These are phyloP conservation scores for Eimeria falciformis DNA, from an alignment of 169 alveolate species.

Conservation along the genomic window DNA sequence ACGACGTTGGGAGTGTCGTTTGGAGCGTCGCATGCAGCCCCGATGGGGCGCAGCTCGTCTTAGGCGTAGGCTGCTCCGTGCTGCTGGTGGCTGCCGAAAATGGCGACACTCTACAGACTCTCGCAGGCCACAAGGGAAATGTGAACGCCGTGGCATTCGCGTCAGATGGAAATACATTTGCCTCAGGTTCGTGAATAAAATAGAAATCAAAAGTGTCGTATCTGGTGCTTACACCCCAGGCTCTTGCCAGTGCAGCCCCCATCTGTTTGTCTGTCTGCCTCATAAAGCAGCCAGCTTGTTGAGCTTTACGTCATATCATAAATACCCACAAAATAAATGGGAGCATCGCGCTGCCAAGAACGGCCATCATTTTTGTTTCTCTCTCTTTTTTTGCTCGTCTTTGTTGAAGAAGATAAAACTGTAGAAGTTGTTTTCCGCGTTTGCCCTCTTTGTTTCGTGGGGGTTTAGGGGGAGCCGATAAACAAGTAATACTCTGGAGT, in stretches of 20 bases:
- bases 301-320: neutral
- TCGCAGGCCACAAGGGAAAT: slow-evolving; percentile 84
- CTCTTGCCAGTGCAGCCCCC: too few relatives aligned
- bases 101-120: slow-evolving; percentile 80
- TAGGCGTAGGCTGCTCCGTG: slow-evolving; percentile 82
- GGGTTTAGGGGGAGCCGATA: slow-evolving; percentile 84
- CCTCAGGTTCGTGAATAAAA: slow-evolving; percentile 91
- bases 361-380: too few relatives aligned
- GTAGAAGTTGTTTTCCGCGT: neutral
- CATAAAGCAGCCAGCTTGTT: too few relatives aligned
- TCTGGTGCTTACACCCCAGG: too few relatives aligned
- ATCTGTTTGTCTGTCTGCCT: too few relatives aligned
- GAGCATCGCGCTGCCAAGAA: too few relatives aligned
- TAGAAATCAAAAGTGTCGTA: too few relatives aligned
- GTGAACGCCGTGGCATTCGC: slow-evolving; percentile 90
- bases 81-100: slow-evolving; percentile 78
- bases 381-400: too few relatives aligned
- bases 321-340: too few relatives aligned
- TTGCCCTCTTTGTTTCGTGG: neutral
- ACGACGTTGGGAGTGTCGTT: slow-evolving; percentile 74
- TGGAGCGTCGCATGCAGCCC: slow-evolving; percentile 84
- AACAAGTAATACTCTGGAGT: slow-evolving; percentile 85
- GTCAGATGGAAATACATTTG: slow-evolving; percentile 91
- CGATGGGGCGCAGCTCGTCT: slow-evolving; percentile 79
- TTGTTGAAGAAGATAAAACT: too few relatives aligned